phyloP scores from a whole-genome alignment of 2,329 filamentous ascomycete species.

The Escovopsis sp. region DNA sequence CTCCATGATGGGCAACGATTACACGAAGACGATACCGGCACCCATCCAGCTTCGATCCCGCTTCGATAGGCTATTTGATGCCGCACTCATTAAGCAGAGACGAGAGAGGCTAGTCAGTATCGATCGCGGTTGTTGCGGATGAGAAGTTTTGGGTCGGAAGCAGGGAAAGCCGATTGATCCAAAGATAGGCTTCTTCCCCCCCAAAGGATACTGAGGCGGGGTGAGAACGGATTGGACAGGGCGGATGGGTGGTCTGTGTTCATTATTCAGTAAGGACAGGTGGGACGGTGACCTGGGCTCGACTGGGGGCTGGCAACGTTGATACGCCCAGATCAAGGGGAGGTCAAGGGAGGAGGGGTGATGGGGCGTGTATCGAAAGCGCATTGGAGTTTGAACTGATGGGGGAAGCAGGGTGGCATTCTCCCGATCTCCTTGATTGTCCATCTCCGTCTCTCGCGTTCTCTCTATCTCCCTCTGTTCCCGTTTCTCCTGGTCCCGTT shows the following conservation, averaged over 20 bases:
- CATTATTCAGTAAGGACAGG: slow-evolving; percentile 7
- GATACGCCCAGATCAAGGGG: slow-evolving; percentile 3
- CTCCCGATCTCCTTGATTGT: background rate
- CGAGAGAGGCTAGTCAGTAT: slow-evolving; percentile 11
- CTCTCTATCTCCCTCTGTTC: background rate
- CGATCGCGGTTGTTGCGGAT: slow-evolving; percentile 4
- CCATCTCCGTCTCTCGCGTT: background rate
- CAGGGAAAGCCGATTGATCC: slow-evolving; percentile 11
- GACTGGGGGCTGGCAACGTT: slow-evolving; percentile 6
- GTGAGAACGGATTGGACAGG: slow-evolving; percentile 9
- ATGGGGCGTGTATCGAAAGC: slow-evolving; percentile 1
- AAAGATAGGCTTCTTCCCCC: slow-evolving; percentile 1
- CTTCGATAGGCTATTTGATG: slow-evolving; percentile 15
- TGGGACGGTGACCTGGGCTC: slow-evolving; percentile 15
- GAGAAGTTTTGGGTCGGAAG: slow-evolving; percentile 9
- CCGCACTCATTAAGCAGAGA: slow-evolving; percentile 23
- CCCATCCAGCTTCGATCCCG: slow-evolving; percentile 23
- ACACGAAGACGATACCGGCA: slow-evolving; percentile 28
- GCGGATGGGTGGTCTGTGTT: slow-evolving; percentile 6
- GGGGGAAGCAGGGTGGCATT: background rate
- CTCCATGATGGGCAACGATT: slow-evolving; percentile 42
- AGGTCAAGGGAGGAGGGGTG: background rate
- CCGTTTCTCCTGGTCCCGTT: no score
- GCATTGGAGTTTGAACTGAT: slow-evolving; percentile 1
- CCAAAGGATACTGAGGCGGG: slow-evolving; percentile 17